Percentiles rank a stretch among this genome's conserved stretches.
Evolutionary conservation across 2,329 filamentous ascomycete species (phyloP).

Genomic region (Diaporthe eres): DNA sequence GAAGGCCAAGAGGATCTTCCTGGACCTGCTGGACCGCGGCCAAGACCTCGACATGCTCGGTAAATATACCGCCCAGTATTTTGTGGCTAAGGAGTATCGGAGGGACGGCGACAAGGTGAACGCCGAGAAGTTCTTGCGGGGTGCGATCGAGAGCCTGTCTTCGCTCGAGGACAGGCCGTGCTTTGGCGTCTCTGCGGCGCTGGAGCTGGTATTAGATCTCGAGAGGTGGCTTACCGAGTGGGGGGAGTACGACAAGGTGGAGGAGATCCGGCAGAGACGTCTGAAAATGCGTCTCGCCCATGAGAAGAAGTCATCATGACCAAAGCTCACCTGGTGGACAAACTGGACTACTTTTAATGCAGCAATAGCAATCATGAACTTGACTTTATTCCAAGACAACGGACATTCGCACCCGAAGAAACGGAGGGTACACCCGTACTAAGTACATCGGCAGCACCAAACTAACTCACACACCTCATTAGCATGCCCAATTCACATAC

Average conservation of each 20-base stretch:
- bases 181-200: neutral
- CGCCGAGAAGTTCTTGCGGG: neutral
- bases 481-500: too few species aligned
- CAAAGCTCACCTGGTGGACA: neutral
- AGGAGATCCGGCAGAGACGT: neutral
- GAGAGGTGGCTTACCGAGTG: conserved; percentile 11
- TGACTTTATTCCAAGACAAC: too few species aligned
- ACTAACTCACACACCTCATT: too few species aligned
- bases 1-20: neutral
- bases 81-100: conserved; percentile 3
- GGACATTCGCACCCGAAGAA: too few species aligned
- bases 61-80: neutral
- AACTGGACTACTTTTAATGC: too few species aligned
- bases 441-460: too few species aligned
- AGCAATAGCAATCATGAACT: too few species aligned
- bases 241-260: conserved; percentile 3
- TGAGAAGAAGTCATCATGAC: neutral
- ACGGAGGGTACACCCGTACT: too few species aligned
- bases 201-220: conserved; percentile 14
- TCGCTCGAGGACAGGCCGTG: conserved; percentile 10
- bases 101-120: neutral
- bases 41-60: neutral
- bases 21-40: neutral
- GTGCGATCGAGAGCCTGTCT: neutral
- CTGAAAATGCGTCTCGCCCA: neutral